Percentiles rank a stretch among this genome's conserved stretches.
phyloP scores from a whole-genome alignment of 192 early-diverging fungal species.

The Backusella parvicylindrica region DNA sequence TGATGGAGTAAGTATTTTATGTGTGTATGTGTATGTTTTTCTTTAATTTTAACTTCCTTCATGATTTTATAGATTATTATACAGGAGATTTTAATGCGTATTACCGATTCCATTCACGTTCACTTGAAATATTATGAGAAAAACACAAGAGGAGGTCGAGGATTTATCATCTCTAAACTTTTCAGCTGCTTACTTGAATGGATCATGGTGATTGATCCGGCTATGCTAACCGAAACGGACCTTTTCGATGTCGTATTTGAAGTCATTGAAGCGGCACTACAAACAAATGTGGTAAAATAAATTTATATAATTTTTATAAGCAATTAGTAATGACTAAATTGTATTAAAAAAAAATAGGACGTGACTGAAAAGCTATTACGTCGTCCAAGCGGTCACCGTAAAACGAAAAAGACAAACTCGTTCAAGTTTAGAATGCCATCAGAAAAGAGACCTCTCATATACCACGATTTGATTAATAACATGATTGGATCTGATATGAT shows the following conservation, averaged over 20 bases:
- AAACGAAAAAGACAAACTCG: constrained; percentile 13
- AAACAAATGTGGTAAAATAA: constrained; percentile 21
- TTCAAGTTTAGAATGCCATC: constrained; percentile 30
- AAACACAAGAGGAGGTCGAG: constrained; percentile 36
- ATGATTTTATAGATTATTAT: constrained; percentile 35
- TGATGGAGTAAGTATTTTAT: constrained; percentile 40
- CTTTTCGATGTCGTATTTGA: constrained; percentile 66
- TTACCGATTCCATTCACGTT: constrained; percentile 65
- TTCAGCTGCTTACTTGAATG: constrained; percentile 71
- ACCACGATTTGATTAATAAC: constrained; percentile 9
- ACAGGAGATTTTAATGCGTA: constrained; percentile 58
- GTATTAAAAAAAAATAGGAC: constrained; percentile 8
- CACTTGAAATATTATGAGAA: constrained; percentile 56
- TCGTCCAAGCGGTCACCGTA: background rate
- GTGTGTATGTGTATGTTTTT: too few relatives aligned
- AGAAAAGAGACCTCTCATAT: constrained; percentile 23
- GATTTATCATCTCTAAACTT: constrained; percentile 57
- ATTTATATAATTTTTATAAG: background rate
- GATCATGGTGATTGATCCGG: constrained; percentile 64
- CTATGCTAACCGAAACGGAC: constrained; percentile 60
- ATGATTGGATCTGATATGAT: constrained; percentile 5
- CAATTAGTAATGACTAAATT: background rate
- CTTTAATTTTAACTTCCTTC: background rate
- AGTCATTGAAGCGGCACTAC: constrained; percentile 51
- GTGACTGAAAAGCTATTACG: constrained; percentile 33